Percentiles rank a stretch among this genome's conserved stretches.
Evolutionary conservation across 306 rosid genomes (phyloP).

Genomic region (Cicer chorassanicum): DNA sequence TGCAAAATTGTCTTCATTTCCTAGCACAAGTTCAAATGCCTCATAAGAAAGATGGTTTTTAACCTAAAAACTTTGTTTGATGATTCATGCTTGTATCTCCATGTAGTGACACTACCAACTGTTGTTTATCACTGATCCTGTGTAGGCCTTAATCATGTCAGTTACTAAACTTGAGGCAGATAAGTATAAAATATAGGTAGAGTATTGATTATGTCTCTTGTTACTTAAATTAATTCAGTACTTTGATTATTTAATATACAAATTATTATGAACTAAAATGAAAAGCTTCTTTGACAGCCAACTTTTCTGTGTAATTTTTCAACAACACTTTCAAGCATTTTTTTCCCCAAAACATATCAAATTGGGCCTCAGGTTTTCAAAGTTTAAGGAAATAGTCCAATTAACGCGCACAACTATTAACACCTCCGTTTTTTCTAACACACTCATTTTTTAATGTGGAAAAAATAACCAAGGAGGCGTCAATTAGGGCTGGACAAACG

Average conservation of each 20-base stretch:
- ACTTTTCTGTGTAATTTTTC: neutral
- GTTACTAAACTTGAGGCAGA: constrained; percentile 27
- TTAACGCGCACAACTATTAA: too few species aligned
- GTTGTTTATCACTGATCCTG: constrained; percentile 6
- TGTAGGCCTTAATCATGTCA: constrained; percentile 14
- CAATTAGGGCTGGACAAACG: too few species aligned
- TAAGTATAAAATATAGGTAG: neutral
- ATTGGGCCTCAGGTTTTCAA: too few species aligned
- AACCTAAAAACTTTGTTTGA: constrained; percentile 14
- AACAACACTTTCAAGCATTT: too few species aligned
- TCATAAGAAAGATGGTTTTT: neutral
- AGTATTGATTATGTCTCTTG: constrained; percentile 3
- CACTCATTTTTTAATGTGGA: too few species aligned
- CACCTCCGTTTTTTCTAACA: too few species aligned
- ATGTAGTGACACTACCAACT: constrained; percentile 8
- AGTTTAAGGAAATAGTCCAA: too few species aligned
- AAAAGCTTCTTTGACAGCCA: neutral
- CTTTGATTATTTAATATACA: neutral
- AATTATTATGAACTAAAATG: neutral
- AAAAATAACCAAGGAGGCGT: too few species aligned
- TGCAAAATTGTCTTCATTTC: constrained; percentile 24
- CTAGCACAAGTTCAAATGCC: constrained; percentile 16
- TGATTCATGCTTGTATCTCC: constrained; percentile 34
- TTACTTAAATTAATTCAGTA: neutral
- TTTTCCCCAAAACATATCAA: too few species aligned